Evolutionary conservation across 345 rosid genomes (phyloP).

Genomic region (Syzygium aromaticum): DNA sequence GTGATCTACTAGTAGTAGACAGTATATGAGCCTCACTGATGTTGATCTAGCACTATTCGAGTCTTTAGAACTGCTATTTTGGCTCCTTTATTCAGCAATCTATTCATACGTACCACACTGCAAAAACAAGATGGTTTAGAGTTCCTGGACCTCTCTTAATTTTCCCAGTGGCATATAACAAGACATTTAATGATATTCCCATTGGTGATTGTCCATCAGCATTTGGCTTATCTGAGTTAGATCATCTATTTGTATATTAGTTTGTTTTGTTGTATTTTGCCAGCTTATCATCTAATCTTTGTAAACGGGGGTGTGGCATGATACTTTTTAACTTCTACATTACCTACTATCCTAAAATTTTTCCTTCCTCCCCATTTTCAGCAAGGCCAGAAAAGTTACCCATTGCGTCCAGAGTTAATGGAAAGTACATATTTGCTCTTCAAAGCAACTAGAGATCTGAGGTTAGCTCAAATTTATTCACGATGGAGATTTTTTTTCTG

Average conservation of each 20-base stretch:
- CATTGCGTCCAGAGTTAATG: conserved; percentile 90
- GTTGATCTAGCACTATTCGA: background rate
- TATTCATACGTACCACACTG: background rate
- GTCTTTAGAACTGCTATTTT: background rate
- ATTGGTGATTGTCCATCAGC: background rate
- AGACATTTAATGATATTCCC: background rate
- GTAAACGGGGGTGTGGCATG: background rate
- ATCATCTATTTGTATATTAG: background rate
- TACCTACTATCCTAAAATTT: background rate
- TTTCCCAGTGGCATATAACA: background rate
- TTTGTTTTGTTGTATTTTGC: background rate
- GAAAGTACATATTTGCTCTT: conserved; percentile 99
- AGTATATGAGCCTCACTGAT: background rate
- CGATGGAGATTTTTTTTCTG: background rate
- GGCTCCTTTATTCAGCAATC: background rate
- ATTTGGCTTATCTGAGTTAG: background rate
- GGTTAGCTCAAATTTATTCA: conserved; percentile 25
- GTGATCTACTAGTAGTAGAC: background rate
- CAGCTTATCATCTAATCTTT: background rate
- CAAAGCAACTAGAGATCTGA: conserved; percentile 92
- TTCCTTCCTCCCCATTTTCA: conserved; percentile 11
- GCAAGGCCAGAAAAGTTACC: conserved; percentile 96
- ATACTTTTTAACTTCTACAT: background rate
- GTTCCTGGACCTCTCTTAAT: background rate
- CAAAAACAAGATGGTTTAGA: background rate